Base-by-base conservation (phyloP, 495 filamentous ascomycete species). In the Jackrogersella minutella region DNA sequence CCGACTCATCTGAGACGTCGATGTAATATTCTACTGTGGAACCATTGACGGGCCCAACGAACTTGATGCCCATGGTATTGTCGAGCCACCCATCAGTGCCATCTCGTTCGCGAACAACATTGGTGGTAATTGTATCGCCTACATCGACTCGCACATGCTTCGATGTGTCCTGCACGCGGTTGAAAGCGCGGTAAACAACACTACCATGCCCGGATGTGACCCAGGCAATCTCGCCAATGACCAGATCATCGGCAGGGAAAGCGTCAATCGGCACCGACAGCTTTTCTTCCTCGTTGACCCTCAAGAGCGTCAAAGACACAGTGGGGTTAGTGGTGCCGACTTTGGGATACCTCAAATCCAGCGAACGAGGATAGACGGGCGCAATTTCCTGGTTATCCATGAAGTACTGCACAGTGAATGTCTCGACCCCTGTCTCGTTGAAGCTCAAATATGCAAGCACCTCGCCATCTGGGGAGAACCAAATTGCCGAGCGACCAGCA, bases 201-300 rank as follows among this genome's bases (percentile, higher is more conserved):
- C 76, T 79, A 33, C 76, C 73, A 59, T 86, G 84, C 3, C 66
- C 70, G 7, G 81, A 80, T 0, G 85, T 84, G 1, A 87, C 75
- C 85, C 85, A 87, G 0, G 82, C 79, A 3, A 87, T 77, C 63
- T 87, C 85, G 8, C 84, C 82, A 57, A 87, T 78, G 21, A 87
- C 77, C 10, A 85, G 64, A 33, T 87, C 81, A 26, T 85, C 78
- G 0, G 74, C 74, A 0, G 77, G 56, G 64, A 79, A 86, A 10
- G 81, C 80, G 11, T 77, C 72, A 41, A 84, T 72, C 0, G 76
- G 51, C 34, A 86, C 70, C 0, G 63, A 41, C 0, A 66, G 56
- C 13, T 72, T 67, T 3, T 76, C 71, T 5, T 74, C 67, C 21
- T 73, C 63, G 10, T 73, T 75, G 41, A 85, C 61, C 8, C 77